Evolutionary conservation across 345 rosid species (phyloP), one percentile per base, ranked within the genome.

Genomic region (Camelina laxa): DNA sequence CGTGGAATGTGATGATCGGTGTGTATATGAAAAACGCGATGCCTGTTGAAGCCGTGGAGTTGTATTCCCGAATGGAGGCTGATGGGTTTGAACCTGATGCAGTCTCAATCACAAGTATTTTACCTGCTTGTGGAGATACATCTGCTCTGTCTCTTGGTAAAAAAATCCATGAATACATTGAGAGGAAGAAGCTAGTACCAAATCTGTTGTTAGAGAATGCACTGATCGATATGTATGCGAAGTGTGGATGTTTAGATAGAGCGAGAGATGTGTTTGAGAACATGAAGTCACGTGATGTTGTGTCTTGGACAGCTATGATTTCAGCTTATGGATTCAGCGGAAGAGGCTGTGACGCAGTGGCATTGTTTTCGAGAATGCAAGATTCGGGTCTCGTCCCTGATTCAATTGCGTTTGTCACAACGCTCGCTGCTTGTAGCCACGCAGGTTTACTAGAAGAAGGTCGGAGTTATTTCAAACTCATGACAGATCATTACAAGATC

Each of bases 1-100:
- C 96, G 24, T 90, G 91, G 89, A 90, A 88, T 51, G 96, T 87
- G 69, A 88, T 88, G 96, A 84, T 90, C 5, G 83, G 91, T 2
- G 85, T 87, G 56, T 88, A 84, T 31, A 79, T 81, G 65, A 88
- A 87, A 16, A 88, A 84, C 54, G 77, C 75, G 0, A 81, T 90
- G 91, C 82, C 89, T 69, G 66, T 82, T 61, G 89, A 88, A 81
- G 93, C 93, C 0, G 80, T 84, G 31, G 86, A 81, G 50, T 72
- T 88, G 67, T 90, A 80, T 74, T 74, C 67, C 4, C 80, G 67
- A 45, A 85, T 87, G 91, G 87, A 87, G 30, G 75, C 58, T 19
- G 60, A 79, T 11, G 87, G 90, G 16, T 50, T 84, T 11, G 85
- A 91, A 53, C 96, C 91, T 4, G 87, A 91, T 79, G 82, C 87